Evolutionary conservation across 2,329 filamentous ascomycete species (phyloP).

Genomic region (Talaromyces sp.): DNA sequence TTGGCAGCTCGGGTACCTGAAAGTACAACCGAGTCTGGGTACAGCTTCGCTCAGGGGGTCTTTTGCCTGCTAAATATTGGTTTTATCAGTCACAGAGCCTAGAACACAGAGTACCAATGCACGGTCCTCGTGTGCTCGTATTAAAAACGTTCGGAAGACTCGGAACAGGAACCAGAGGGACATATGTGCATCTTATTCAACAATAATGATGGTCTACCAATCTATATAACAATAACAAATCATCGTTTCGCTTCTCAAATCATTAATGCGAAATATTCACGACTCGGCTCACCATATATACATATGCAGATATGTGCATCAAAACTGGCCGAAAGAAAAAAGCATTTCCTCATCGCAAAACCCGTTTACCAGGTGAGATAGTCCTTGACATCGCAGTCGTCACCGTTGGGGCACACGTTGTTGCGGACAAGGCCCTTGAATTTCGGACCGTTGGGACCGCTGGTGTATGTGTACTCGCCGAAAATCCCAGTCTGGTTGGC

Average conservation of each 20-base stretch:
- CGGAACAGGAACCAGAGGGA: neutral
- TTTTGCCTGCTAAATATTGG: neutral
- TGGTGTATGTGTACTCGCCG: slow-evolving; percentile 51
- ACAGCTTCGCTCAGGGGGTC: neutral
- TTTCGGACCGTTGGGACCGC: slow-evolving; percentile 57
- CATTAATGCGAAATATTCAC: neutral
- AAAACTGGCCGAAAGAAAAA: neutral
- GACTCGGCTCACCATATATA: neutral
- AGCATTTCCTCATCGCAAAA: neutral
- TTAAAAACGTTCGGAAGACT: neutral
- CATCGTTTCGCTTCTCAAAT: neutral
- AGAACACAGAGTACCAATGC: neutral
- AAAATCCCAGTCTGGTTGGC: slow-evolving; percentile 42
- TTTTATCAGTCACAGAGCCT: neutral
- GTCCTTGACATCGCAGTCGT: slow-evolving; percentile 2
- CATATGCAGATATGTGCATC: neutral
- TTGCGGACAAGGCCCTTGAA: slow-evolving; percentile 54
- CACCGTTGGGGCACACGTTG: slow-evolving; percentile 47
- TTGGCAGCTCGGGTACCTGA: slow-evolving; percentile 4
- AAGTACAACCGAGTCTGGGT: neutral
- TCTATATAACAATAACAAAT: neutral
- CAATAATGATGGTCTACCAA: neutral
- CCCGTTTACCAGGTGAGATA: neutral
- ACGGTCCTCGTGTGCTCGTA: neutral
- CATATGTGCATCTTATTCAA: neutral